A percentile compares a stretch with the other conserved stretches of the same genome.
phyloP scores from a whole-genome alignment of 116 monocot species.

The Zostera marina region DNA sequence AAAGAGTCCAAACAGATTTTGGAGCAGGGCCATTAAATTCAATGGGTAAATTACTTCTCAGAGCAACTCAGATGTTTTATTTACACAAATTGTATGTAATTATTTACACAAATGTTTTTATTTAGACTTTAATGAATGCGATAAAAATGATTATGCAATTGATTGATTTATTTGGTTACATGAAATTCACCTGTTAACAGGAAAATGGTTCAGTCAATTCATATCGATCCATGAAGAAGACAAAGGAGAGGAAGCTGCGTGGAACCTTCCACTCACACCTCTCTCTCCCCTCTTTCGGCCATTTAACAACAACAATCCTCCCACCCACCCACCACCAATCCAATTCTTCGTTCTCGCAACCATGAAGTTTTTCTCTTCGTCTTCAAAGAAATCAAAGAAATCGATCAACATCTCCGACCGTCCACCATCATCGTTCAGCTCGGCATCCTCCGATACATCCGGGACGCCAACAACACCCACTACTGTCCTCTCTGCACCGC shows the following conservation, averaged over 20 bases:
- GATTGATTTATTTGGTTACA: no score
- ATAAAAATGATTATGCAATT: no score
- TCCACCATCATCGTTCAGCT: conserved; percentile 10
- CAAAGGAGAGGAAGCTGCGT: conserved; percentile 4
- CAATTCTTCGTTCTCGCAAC: neutral
- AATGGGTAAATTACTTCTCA: no score
- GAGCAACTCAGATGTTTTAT: no score
- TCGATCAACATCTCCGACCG: neutral
- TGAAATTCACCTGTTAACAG: no score
- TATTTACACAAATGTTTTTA: no score
- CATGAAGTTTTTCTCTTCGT: neutral
- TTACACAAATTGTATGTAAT: no score
- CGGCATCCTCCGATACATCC: conserved; percentile 3
- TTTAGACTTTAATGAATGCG: no score
- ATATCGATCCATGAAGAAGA: no score
- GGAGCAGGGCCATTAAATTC: no score
- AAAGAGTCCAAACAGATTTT: no score
- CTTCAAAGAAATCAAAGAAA: conserved; percentile 6
- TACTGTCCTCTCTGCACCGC: conserved; percentile 8
- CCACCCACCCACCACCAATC: conserved; percentile 7
- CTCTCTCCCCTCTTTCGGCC: neutral
- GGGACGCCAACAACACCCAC: neutral
- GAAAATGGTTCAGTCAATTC: no score
- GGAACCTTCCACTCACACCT: neutral
- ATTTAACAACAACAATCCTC: neutral